These are phyloP conservation scores for Aspergillus floridensis DNA, from an alignment of 2,329 filamentous ascomycete species.

Conservation along the genomic window DNA sequence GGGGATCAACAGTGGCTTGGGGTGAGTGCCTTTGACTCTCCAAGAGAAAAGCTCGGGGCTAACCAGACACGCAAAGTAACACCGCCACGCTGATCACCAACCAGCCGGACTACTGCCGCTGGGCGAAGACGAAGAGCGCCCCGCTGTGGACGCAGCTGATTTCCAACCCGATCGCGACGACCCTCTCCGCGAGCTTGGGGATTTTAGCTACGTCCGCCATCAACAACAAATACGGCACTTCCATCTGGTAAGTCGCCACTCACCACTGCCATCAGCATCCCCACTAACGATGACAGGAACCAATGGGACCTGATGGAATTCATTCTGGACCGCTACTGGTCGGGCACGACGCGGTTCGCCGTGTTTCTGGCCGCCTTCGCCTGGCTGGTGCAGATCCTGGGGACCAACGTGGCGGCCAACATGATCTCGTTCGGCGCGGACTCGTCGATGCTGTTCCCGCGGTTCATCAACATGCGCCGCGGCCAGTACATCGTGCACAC, in stretches of 20 bases:
- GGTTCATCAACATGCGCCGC: conserved; percentile 54
- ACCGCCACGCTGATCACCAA: conserved; percentile 42
- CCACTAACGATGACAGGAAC: conserved; percentile 21
- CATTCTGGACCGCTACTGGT: conserved; percentile 34
- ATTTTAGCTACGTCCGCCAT: conserved; percentile 46
- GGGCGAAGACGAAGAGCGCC: conserved; percentile 26
- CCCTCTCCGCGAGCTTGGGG: conserved; percentile 44
- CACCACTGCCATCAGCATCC: neutral
- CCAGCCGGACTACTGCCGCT: conserved; percentile 48
- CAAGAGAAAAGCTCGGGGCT: neutral
- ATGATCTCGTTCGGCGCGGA: conserved; percentile 38
- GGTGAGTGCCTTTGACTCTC: conserved; percentile 8
- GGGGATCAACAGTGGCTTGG: conserved; percentile 42
- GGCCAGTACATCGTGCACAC: conserved; percentile 53
- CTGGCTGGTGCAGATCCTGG: conserved; percentile 35
- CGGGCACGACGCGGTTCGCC: conserved; percentile 35
- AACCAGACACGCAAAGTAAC: conserved; percentile 13
- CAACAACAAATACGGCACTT: conserved; percentile 42
- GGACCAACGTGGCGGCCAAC: conserved; percentile 41
- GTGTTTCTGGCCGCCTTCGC: conserved; percentile 41
- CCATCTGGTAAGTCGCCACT: conserved; percentile 19
- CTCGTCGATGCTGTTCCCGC: conserved; percentile 46
- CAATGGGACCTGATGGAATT: conserved; percentile 32
- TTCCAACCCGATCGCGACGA: conserved; percentile 43
- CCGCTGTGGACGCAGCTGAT: conserved; percentile 45